Evolutionary conservation across 2,329 filamentous ascomycete species (phyloP).

Genomic region (Thermoascus crustaceus): DNA sequence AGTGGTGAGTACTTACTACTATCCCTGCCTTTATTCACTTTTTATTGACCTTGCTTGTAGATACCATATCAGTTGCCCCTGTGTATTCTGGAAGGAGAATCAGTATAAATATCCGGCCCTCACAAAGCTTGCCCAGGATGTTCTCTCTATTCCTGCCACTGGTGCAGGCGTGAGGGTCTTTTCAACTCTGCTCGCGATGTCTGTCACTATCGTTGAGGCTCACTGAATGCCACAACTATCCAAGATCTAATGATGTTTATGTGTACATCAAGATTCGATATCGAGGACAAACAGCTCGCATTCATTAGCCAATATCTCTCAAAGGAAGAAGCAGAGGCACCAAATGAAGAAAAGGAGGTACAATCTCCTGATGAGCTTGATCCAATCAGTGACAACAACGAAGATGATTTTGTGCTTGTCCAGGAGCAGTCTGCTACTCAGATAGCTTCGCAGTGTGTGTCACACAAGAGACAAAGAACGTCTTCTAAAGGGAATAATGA

Average conservation of each 20-base stretch:
- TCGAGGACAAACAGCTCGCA: conserved; percentile 2
- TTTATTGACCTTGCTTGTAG: too few relatives aligned
- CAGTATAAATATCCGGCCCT: conserved; percentile 4
- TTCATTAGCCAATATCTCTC: too few relatives aligned
- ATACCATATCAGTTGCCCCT: too few relatives aligned
- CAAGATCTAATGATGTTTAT: conserved; percentile 6
- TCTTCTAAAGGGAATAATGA: too few relatives aligned
- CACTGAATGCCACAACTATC: conserved; percentile 1
- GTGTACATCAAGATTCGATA: conserved; percentile 5
- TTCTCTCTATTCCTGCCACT: conserved; percentile 1
- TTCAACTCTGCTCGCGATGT: conserved; percentile 8
- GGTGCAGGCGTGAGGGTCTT: conserved; percentile 5
- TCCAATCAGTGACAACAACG: too few relatives aligned
- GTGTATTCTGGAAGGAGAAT: conserved; percentile 1
- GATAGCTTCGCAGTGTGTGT: too few relatives aligned
- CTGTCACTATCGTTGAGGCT: conserved; percentile 7
- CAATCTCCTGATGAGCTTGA: too few relatives aligned
- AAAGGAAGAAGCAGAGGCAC: too few relatives aligned
- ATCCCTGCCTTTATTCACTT: neutral
- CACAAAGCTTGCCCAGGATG: conserved; percentile 1
- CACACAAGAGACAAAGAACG: too few relatives aligned
- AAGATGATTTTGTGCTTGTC: too few relatives aligned
- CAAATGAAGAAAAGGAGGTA: too few relatives aligned
- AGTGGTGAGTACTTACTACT: conserved; percentile 5
- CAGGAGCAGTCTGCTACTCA: too few relatives aligned